A percentile compares a stretch with the other conserved stretches of the same genome.
Evolutionary conservation across 306 rosid species (phyloP).

Genomic region (Lagenaria siceraria): DNA sequence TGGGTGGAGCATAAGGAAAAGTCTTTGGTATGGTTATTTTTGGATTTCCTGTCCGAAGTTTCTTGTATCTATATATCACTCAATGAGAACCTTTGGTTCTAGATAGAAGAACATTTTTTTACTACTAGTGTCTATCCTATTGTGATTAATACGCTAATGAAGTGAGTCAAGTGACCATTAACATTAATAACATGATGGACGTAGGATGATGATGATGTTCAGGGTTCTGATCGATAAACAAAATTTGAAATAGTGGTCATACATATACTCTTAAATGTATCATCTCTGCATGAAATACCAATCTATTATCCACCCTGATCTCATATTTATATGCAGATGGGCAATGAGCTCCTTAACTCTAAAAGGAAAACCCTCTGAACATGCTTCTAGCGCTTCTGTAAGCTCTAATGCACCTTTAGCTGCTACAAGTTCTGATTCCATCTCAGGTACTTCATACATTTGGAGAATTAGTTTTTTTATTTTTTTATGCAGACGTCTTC

Average conservation of each 20-base stretch:
- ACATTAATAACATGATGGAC: background rate
- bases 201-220: background rate
- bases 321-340: constrained; percentile 50
- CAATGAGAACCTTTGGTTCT: background rate
- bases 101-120: background rate
- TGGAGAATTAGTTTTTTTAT: constrained; percentile 4
- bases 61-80: background rate
- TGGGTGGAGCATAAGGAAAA: background rate
- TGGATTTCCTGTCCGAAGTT: background rate
- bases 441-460: constrained; percentile 49
- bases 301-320: background rate
- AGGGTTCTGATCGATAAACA: background rate
- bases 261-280: background rate
- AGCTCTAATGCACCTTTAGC: constrained; percentile 38
- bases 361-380: constrained; percentile 86
- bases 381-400: constrained; percentile 53
- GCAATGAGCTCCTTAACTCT: constrained; percentile 99
- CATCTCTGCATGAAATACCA: background rate
- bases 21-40: background rate
- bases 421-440: constrained; percentile 46
- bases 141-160: background rate
- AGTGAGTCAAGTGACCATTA: background rate
- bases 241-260: background rate
- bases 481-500: background rate
- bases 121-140: background rate